Conservation (phyloP, 1,284 basidiomycete genomes). For the Cryptococcus sp. region DNA sequence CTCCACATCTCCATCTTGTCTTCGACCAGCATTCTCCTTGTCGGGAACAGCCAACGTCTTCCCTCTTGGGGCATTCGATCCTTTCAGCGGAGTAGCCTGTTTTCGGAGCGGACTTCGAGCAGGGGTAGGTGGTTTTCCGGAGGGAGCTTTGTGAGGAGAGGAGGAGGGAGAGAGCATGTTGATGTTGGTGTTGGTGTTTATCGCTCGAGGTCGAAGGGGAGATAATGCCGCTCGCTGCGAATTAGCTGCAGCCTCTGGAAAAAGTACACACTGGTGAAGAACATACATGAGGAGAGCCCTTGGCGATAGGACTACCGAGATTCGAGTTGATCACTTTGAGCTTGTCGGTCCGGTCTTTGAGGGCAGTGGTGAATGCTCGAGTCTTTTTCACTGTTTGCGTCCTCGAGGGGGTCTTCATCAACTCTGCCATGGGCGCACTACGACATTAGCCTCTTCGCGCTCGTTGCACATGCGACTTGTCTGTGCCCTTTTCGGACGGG, state of each 20-base stretch:
- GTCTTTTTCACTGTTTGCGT: constrained; percentile 46
- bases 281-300: constrained; percentile 4
- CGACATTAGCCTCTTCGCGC: neutral
- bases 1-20: too few species aligned
- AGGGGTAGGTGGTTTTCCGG: constrained; percentile 1
- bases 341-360: constrained; percentile 32
- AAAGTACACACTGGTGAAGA: neutral
- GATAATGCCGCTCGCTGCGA: constrained; percentile 24
- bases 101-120: neutral
- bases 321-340: constrained; percentile 29
- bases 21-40: too few species aligned
- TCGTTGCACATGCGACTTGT: neutral
- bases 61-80: too few species aligned
- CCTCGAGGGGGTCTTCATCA: constrained; percentile 46
- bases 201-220: constrained; percentile 27
- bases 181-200: constrained; percentile 19
- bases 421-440: constrained; percentile 40
- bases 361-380: constrained; percentile 30
- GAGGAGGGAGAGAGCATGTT: constrained; percentile 8
- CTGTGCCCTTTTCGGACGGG: too few species aligned
- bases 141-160: constrained; percentile 9
- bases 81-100: neutral
- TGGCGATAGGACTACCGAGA: constrained; percentile 29
- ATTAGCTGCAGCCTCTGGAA: neutral
- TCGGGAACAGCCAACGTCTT: too few species aligned